These are phyloP conservation scores for Diutina neorugosa DNA, from an alignment of 1,139 yeast genomes.

Conservation along the genomic window DNA sequence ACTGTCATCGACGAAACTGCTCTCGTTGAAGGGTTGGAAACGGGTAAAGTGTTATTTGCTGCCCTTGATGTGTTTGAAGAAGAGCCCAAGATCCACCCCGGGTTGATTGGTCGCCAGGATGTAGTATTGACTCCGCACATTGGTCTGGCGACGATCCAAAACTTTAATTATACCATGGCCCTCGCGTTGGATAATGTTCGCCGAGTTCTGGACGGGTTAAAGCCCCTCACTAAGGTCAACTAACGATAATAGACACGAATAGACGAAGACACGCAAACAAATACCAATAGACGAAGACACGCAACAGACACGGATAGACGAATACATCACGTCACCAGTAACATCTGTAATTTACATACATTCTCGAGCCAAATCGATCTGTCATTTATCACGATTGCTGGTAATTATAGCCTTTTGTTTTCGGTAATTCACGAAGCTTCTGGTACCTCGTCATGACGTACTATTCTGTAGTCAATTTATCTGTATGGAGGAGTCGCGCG, in stretches of 20 bases:
- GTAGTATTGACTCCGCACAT: constrained; percentile 73
- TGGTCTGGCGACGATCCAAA: constrained; percentile 56
- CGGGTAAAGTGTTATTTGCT: constrained; percentile 60
- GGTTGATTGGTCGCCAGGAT: constrained; percentile 46
- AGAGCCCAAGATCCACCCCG: constrained; percentile 51
- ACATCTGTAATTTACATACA: no score
- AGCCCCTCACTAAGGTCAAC: not conserved
- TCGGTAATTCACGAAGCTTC: no score
- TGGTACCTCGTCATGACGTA: not conserved
- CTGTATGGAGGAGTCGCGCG: not conserved
- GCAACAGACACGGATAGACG: not conserved
- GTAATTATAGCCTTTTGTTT: no score
- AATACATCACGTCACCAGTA: no score
- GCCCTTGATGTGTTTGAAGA: constrained; percentile 73
- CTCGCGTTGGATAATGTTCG: constrained; percentile 2
- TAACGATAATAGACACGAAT: not conserved
- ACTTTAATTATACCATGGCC: constrained; percentile 33
- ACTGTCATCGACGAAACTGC: constrained; percentile 62
- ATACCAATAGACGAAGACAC: no score
- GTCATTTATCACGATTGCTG: no score
- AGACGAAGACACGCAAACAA: no score
- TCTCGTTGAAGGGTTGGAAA: constrained; percentile 50
- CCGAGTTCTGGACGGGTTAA: not conserved
- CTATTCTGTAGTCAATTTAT: not conserved
- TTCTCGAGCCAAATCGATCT: no score